These are phyloP conservation scores for Podosphaera fusca DNA, from an alignment of 2,329 filamentous ascomycete species.

Conservation along the genomic window DNA sequence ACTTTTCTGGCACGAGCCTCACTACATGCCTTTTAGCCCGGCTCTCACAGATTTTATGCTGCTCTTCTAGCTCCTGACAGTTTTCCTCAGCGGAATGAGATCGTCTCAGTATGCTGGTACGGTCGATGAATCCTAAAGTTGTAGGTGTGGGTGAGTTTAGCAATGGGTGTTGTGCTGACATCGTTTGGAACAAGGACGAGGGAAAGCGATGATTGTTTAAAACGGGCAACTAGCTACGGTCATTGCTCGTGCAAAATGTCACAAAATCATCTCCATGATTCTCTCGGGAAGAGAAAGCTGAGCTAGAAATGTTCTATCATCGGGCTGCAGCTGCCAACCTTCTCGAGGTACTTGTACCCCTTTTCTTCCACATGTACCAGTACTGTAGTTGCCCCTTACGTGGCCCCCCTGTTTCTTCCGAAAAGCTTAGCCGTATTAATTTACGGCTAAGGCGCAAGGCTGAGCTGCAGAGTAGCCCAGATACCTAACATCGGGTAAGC, in stretches of 20 bases:
- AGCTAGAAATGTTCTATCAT: too few species aligned
- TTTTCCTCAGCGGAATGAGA: not conserved
- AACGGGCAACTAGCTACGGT: too few species aligned
- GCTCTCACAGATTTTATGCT: not conserved
- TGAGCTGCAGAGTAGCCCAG: too few species aligned
- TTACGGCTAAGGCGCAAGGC: too few species aligned
- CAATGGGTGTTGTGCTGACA: not conserved
- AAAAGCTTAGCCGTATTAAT: too few species aligned
- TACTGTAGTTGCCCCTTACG: too few species aligned
- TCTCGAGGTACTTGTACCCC: not conserved
- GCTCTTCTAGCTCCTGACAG: not conserved
- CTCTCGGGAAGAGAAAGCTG: too few species aligned
- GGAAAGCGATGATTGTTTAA: not conserved
- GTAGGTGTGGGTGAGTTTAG: not conserved
- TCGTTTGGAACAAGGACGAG: not conserved
- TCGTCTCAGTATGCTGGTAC: not conserved
- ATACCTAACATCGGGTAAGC: too few species aligned
- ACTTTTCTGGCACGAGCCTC: not conserved
- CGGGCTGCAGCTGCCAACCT: not conserved
- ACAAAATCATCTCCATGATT: too few species aligned
- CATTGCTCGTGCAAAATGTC: too few species aligned
- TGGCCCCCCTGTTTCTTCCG: too few species aligned
- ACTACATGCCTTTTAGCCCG: not conserved
- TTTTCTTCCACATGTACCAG: not conserved
- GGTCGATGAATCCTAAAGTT: not conserved